These are phyloP conservation scores for Dentipellis fragilis DNA, from an alignment of 768 basidiomycete genomes.

Conservation along the genomic window DNA sequence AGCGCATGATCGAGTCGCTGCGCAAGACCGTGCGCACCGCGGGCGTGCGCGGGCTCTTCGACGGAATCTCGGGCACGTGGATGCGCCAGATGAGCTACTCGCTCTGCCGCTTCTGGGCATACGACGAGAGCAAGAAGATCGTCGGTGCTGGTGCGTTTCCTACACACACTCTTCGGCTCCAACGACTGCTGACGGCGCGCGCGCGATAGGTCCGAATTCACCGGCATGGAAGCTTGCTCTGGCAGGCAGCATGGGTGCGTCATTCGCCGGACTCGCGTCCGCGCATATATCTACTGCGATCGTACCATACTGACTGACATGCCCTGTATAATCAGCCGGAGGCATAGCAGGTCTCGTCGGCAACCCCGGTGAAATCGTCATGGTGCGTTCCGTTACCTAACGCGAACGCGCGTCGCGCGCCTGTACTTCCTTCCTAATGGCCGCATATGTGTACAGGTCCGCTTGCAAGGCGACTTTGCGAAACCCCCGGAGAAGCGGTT, in stretches of 20 bases:
- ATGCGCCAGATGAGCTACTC: constrained; percentile 91
- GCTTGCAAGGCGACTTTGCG: constrained; percentile 85
- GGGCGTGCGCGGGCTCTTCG: constrained; percentile 64
- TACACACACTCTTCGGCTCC: not conserved
- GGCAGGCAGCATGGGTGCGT: constrained; percentile 82
- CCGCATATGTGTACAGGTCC: constrained; percentile 33
- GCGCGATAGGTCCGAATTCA: constrained; percentile 39
- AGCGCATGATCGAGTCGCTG: constrained; percentile 78
- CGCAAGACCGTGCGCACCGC: constrained; percentile 76
- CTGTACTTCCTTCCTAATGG: too few species aligned
- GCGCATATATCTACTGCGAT: not conserved
- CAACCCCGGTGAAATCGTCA: constrained; percentile 81
- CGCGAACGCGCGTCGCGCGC: constrained; percentile 8
- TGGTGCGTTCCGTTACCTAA: constrained; percentile 27
- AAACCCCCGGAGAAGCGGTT: constrained; percentile 82
- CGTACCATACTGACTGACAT: not conserved
- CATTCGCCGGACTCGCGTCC: not conserved
- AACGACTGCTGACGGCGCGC: not conserved
- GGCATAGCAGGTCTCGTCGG: constrained; percentile 82
- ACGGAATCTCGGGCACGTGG: constrained; percentile 84
- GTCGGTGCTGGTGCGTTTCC: constrained; percentile 47
- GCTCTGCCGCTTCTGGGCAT: constrained; percentile 87
- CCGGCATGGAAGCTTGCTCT: constrained; percentile 74
- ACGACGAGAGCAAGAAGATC: constrained; percentile 83
- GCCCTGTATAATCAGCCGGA: constrained; percentile 41